A percentile compares a stretch with the other conserved stretches of the same genome.
Conservation (phyloP, 108 stramenopile species). For the Cyclotella choctawhatcheeana region DNA sequence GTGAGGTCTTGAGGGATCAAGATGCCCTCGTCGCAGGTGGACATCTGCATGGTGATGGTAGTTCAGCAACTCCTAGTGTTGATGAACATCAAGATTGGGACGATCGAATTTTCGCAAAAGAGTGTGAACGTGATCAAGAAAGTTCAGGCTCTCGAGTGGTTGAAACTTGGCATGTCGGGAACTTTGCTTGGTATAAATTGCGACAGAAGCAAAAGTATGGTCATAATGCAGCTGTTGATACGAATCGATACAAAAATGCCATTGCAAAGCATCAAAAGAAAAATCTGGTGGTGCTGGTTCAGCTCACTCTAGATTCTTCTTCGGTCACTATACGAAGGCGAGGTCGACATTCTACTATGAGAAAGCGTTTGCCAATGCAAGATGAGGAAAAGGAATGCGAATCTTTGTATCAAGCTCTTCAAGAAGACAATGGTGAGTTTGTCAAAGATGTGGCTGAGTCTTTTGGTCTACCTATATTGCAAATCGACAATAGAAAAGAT, state of each 20-base stretch:
- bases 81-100: constrained; percentile 24
- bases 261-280: constrained; percentile 5
- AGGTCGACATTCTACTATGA: not conserved
- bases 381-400: constrained; percentile 32
- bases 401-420: constrained; percentile 11
- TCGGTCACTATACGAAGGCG: constrained; percentile 18
- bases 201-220: constrained; percentile 13
- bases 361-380: constrained; percentile 29
- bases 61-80: not conserved
- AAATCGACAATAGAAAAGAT: constrained; percentile 62
- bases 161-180: constrained; percentile 49
- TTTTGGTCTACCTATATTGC: constrained; percentile 17
- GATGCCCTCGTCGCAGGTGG: constrained; percentile 19
- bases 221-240: not conserved
- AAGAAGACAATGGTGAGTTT: constrained; percentile 2
- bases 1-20: constrained; percentile 23
- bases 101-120: constrained; percentile 11
- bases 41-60: constrained; percentile 41
- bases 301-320: constrained; percentile 14
- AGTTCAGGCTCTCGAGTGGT: constrained; percentile 22
- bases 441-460: not conserved
- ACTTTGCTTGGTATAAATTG: constrained; percentile 28
- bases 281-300: constrained; percentile 12
- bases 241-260: constrained; percentile 11
- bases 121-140: constrained; percentile 3